Percentiles rank a stretch among this genome's conserved stretches.
phyloP scores from a whole-genome alignment of 2,329 filamentous ascomycete species.

The Aspergillus pseudotamarii region DNA sequence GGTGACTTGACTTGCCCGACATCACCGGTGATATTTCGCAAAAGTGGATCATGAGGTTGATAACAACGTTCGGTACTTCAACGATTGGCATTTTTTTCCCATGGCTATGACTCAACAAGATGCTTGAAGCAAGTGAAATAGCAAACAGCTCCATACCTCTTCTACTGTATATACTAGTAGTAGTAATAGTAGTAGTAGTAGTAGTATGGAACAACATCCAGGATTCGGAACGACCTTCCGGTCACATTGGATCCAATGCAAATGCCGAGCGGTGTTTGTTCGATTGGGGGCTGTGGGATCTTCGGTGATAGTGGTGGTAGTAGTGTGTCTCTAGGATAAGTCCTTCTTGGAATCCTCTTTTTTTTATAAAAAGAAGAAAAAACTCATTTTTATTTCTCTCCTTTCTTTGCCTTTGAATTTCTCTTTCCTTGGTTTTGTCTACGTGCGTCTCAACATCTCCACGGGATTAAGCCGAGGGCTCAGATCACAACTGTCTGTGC shows the following conservation, averaged over 20 bases:
- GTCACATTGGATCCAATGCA: background rate
- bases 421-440: background rate
- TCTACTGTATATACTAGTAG: background rate
- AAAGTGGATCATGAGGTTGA: background rate
- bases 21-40: background rate
- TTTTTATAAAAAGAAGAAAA: too few species aligned
- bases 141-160: background rate
- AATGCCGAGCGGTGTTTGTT: constrained; percentile 9
- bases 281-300: background rate
- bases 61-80: background rate
- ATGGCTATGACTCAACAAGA: background rate
- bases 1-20: background rate
- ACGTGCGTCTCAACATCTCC: background rate
- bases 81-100: background rate
- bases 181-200: background rate
- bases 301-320: constrained; percentile 2
- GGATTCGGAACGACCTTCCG: background rate
- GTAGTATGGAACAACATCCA: background rate
- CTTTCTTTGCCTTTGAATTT: background rate
- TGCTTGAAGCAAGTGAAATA: background rate
- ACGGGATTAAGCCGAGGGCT: constrained; percentile 15
- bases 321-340: background rate
- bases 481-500: constrained; percentile 15
- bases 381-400: background rate
- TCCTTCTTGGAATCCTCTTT: background rate